These are phyloP conservation scores for Trichoderma sp. DNA, from an alignment of 2,329 filamentous ascomycete species.

Conservation along the genomic window DNA sequence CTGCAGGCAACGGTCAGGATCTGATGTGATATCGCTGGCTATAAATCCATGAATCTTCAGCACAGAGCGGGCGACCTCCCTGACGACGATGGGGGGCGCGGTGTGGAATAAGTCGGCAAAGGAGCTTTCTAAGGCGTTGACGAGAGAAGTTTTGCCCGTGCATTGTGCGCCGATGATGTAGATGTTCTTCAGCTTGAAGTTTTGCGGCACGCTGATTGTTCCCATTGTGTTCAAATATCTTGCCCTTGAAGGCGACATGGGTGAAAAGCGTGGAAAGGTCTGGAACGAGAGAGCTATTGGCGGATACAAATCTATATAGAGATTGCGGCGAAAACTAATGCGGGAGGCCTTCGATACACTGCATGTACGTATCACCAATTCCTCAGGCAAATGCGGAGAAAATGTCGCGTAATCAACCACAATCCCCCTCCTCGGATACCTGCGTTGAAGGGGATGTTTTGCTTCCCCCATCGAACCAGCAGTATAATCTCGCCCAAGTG, in stretches of 20 bases:
- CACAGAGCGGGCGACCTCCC: slow-evolving; percentile 38
- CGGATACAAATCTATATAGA: background rate
- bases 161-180: slow-evolving; percentile 45
- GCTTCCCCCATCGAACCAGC: background rate
- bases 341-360: slow-evolving; percentile 1
- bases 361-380: background rate
- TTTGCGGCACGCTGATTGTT: background rate
- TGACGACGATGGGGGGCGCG: slow-evolving; percentile 29
- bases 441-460: background rate
- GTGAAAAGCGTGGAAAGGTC: too few species aligned
- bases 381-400: slow-evolving; percentile 6
- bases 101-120: slow-evolving; percentile 22
- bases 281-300: background rate
- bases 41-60: slow-evolving; percentile 33
- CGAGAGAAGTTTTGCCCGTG: slow-evolving; percentile 45
- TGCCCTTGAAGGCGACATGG: background rate
- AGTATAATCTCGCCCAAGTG: background rate
- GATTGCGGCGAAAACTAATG: background rate
- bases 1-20: slow-evolving; percentile 29
- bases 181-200: slow-evolving; percentile 24
- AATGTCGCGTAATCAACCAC: background rate
- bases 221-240: background rate
- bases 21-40: slow-evolving; percentile 33
- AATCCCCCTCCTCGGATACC: background rate
- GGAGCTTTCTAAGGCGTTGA: slow-evolving; percentile 31